Base-by-base conservation (phyloP, 2,329 filamentous ascomycete species). In the Penicillium sp. region DNA sequence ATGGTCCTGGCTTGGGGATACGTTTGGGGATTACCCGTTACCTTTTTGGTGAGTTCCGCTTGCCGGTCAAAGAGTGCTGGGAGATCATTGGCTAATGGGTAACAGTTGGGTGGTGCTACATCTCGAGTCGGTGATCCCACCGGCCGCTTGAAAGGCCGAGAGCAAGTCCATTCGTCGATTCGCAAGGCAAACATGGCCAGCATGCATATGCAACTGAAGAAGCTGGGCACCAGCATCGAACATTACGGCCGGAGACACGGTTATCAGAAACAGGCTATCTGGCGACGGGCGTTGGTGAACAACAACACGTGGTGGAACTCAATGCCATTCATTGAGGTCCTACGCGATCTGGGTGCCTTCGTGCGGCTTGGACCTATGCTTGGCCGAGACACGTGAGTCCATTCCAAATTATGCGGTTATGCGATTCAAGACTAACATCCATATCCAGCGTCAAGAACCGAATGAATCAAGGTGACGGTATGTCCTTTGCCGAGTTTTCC, bases 401-500 rank as follows among this genome's bases (percentile, higher is more conserved):
- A 54, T n/a, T 2, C 10, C 21, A 7, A 5, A 21, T 21, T 36
- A 48, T 51, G 14, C 40, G 9, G 6, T 14, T 36, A 19, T 23
- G 34, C 31, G 24, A n/a, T 33, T 9, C 18, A 23, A 14, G 39
- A 18, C 58, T 63, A 21, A 57, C 28, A 6, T 33, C 21, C 7
- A 45, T 50, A n/a, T n/a, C 18, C 33, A 87, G 85, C 29, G 92
- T 95, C 51, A 94, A 91, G 74, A 87, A 86, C 53, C 91, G 92
- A 68, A 82, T 97, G 80, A 83, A 83, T n/a, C 87, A 87, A 49
- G 91, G 91, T 33, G 90, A 94, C 60, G 95, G 94, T 64, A 93
- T 99, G 88, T 95, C 92, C 0, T 89, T 95, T 66, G 88, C 91
- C 31, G 94, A 99, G 71, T 96, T 99, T 73, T 84, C 87, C 37